These are phyloP conservation scores for Dicorynia guianensis DNA, from an alignment of 306 rosid species.

Conservation along the genomic window DNA sequence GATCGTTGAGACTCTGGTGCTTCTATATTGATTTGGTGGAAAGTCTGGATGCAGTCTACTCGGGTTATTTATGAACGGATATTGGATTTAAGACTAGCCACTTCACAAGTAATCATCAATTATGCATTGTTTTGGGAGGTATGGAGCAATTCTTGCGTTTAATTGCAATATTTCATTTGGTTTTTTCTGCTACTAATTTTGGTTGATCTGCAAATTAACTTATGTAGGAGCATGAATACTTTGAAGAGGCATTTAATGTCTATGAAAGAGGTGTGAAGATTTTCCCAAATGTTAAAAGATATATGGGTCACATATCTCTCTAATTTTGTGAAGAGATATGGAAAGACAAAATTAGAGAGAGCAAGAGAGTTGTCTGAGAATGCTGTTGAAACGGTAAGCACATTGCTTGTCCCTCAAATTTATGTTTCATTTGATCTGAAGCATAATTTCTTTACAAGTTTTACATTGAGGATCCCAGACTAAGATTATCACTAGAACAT, in stretches of 20 bases:
- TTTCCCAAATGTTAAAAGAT: slow-evolving; percentile 92
- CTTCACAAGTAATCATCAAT: slow-evolving; percentile 86
- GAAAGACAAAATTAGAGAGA: slow-evolving; percentile 84
- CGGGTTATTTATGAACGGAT: slow-evolving; percentile 88
- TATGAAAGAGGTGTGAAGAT: slow-evolving; percentile 97
- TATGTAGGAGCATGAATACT: slow-evolving; percentile 83
- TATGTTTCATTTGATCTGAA: background rate
- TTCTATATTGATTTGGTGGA: slow-evolving; percentile 93
- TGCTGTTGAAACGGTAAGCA: slow-evolving; percentile 83
- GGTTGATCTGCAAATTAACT: slow-evolving; percentile 44
- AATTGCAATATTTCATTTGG: background rate
- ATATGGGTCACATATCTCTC: slow-evolving; percentile 94
- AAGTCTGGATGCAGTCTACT: slow-evolving; percentile 92
- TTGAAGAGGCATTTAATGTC: slow-evolving; percentile 97
- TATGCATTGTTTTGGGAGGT: slow-evolving; percentile 90
- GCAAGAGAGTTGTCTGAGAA: slow-evolving; percentile 93
- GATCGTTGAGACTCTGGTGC: slow-evolving; percentile 86
- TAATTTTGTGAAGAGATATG: slow-evolving; percentile 91
- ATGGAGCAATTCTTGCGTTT: slow-evolving; percentile 37
- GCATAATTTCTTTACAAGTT: slow-evolving; percentile 7
- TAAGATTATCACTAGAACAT: background rate
- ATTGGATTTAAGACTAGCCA: slow-evolving; percentile 90
- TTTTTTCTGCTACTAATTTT: slow-evolving; percentile 34
- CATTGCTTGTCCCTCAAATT: background rate
- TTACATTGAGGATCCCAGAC: slow-evolving; percentile 27